Evolutionary conservation across 768 basidiomycete species (phyloP), one percentile per base, ranked within the genome.

Genomic region (Lactifluus piperatus): DNA sequence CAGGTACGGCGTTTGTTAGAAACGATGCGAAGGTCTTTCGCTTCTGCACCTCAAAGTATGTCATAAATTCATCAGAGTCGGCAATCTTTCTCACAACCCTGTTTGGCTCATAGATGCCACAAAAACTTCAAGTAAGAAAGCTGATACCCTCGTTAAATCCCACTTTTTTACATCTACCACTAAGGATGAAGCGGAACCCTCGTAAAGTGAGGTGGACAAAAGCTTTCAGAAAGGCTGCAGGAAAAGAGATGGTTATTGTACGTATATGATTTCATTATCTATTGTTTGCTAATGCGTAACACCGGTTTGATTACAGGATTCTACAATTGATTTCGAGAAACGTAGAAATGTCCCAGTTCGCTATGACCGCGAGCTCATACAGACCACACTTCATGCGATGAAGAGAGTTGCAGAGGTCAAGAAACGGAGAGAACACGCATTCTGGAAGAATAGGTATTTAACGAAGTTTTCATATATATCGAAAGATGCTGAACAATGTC

Each of bases 201-300:
- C 86, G 97, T 61, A 99, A 99, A 74, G 94, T 99, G 37, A 80
- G 91, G 66, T 99, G 97, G 97, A 99, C 97, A 46, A 99, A 99
- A 73, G 97, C 97, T 22, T 99, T 99, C 81, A 83, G 97, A 64
- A 95, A 93, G 73, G 94, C 97, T 20, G 91, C 94, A 51, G 97
- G 97, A 53, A 99, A 98, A 76, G 97, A 99, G 76, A 99, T 99
- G 97, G 94, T 91, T 5, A 88, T 99, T 68, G 94, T 94, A 69
- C 71, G 88, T 74, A 14, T 37, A 51, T 10, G 52, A 10, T 36
- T 46, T 27, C 14, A 24, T 56, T 29, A n/a, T 41, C 36, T 32
- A 49, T 48, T 39, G 43, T 55, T 47, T 56, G 34, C 43, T 34
- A 34, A 43, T 32, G 27, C 24, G 60, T 45, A 29, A 18, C 16